A percentile compares a stretch with the other conserved stretches of the same genome.
phyloP scores from a whole-genome alignment of 2,329 filamentous ascomycete genomes.

The Hypocrella siamensis region DNA sequence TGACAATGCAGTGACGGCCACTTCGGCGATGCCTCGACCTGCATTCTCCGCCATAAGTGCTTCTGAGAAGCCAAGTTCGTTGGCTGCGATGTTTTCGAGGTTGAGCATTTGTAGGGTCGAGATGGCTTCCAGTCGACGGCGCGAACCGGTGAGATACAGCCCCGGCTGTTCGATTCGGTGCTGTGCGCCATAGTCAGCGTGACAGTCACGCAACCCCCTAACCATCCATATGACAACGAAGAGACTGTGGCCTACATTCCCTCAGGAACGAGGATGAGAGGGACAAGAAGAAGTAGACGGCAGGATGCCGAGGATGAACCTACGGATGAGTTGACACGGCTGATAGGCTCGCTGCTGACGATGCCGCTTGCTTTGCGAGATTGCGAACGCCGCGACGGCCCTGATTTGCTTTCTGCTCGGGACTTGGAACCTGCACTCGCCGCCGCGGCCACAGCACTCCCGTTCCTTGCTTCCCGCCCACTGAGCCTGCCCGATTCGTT shows the following conservation, averaged over 20 bases:
- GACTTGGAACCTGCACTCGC: slow-evolving; percentile 13
- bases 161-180: slow-evolving; percentile 24
- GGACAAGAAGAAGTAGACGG: slow-evolving; percentile 9
- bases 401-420: slow-evolving; percentile 36
- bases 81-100: slow-evolving; percentile 78
- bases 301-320: no score
- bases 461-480: slow-evolving; percentile 34
- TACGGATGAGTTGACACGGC: slow-evolving; percentile 31
- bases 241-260: no score
- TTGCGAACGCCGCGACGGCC: slow-evolving; percentile 32
- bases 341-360: slow-evolving; percentile 23
- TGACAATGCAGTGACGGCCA: slow-evolving; percentile 53
- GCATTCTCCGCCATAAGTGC: slow-evolving; percentile 88
- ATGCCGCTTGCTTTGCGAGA: slow-evolving; percentile 39
- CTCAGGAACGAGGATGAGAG: not conserved
- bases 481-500: slow-evolving; percentile 30
- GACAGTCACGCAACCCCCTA: no score
- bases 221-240: not conserved
- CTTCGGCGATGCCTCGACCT: slow-evolving; percentile 74
- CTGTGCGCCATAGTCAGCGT: no score
- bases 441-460: no score
- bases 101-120: slow-evolving; percentile 77
- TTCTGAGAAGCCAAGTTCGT: slow-evolving; percentile 73
- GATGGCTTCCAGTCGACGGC: slow-evolving; percentile 44
- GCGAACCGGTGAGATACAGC: slow-evolving; percentile 38